Conservation (phyloP, 305 asterid genomes). For the Fraxinus xanthoxyloides region DNA sequence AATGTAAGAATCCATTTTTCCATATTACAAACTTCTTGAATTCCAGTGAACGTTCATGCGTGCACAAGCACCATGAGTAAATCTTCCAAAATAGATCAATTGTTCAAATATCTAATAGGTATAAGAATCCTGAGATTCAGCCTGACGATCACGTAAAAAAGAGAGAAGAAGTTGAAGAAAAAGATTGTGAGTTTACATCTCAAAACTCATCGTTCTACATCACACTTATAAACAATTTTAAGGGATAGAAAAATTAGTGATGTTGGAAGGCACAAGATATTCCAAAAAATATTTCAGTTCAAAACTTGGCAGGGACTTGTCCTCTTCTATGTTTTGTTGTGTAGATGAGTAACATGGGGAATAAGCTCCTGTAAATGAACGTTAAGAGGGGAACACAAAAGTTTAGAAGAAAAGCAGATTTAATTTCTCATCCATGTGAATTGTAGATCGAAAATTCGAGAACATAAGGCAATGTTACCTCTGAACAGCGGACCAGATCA, state of each 20-base stretch:
- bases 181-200: slow-evolving; percentile 1
- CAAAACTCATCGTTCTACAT: slow-evolving; percentile 30
- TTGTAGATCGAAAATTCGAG: not conserved
- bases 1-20: not conserved
- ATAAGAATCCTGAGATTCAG: not conserved
- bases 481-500: slow-evolving; percentile 60
- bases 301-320: not conserved
- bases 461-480: slow-evolving; percentile 41
- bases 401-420: not conserved
- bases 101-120: not conserved
- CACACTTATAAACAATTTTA: slow-evolving; percentile 8
- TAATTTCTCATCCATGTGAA: not conserved
- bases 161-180: not conserved
- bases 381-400: not conserved
- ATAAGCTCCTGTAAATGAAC: slow-evolving; percentile 54
- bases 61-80: not conserved
- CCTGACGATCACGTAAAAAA: slow-evolving; percentile 19
- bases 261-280: slow-evolving; percentile 28
- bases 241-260: slow-evolving; percentile 27
- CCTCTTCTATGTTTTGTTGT: slow-evolving; percentile 40
- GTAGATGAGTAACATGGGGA: slow-evolving; percentile 52
- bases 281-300: slow-evolving; percentile 19
- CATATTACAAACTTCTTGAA: not conserved
- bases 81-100: not conserved
- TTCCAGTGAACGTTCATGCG: not conserved